Evolutionary conservation across 495 filamentous ascomycete genomes (phyloP), one percentile per base, ranked within the genome.

Genomic region (Aspergillus sparsus): DNA sequence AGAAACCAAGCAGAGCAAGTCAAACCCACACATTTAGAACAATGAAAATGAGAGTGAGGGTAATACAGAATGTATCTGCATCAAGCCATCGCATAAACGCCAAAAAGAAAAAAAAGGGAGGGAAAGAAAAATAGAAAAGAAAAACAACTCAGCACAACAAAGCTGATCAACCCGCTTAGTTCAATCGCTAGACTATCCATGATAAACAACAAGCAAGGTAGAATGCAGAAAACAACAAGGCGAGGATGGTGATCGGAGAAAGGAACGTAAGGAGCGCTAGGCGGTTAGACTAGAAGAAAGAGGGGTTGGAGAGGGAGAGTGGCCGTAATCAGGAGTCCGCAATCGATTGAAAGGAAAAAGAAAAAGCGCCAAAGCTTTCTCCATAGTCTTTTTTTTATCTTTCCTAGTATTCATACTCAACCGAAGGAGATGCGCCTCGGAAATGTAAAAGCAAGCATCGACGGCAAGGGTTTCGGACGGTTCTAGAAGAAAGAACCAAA

Each of bases 171-270:
- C 60, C 67, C 68, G 68, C 68, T 71, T 57, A 71, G 59, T 65
- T 71, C 66, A 67, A 67, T 68, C 66, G 68, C 68, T 71, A 68
- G 61, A 71, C 63, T 68, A 71, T 66, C 63, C 65, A 66, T 65
- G 59, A 66, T 68, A 62, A 64, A 63, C 57, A 55, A 59, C 57
- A 62, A 58, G 63, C 44, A 62, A 56, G 44, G 51, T 57, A 61
- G 53, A 53, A 57, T 55, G 54, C 60, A 57, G 53, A 55, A 50
- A 42, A 49, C 52, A 57, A 55, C 34, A 53, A 36, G 49, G 46
- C 33, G 34, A 53, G 52, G 27, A 36, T 46, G 49, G 44, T 35
- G 55, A 57, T 46, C 35, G 53, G 54, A 58, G 49, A 50, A 62
- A 64, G 52, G 47, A 63, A 42, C 36, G 60, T 49, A 13, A 57